phyloP scores from a whole-genome alignment of 2,329 filamentous ascomycete genomes.

The Leptographium radiaticola region DNA sequence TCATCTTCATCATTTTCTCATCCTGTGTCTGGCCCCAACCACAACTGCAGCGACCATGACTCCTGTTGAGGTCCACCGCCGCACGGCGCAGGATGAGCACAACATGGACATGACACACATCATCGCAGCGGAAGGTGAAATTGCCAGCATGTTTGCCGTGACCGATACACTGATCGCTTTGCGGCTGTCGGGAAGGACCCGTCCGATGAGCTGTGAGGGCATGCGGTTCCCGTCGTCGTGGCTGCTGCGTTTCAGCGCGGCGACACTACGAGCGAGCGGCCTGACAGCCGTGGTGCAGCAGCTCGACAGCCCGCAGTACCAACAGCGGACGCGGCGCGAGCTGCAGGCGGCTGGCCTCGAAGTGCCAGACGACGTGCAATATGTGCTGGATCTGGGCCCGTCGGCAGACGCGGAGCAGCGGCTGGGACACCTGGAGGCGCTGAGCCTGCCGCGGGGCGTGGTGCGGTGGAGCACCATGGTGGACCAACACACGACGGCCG shows the following conservation, averaged over 20 bases:
- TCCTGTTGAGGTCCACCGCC: background rate
- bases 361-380: slow-evolving; percentile 13
- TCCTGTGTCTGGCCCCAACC: too few species aligned
- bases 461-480: slow-evolving; percentile 9
- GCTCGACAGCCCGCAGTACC: slow-evolving; percentile 9
- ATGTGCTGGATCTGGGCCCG: slow-evolving; percentile 12
- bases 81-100: background rate
- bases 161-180: slow-evolving; percentile 10
- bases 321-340: background rate
- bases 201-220: slow-evolving; percentile 8
- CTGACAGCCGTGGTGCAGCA: slow-evolving; percentile 7
- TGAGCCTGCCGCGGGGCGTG: slow-evolving; percentile 11
- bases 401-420: slow-evolving; percentile 8
- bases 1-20: too few species aligned
- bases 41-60: background rate
- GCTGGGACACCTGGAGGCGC: slow-evolving; percentile 10
- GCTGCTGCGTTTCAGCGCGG: slow-evolving; percentile 9
- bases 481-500: background rate
- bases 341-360: slow-evolving; percentile 1
- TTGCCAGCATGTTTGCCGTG: slow-evolving; percentile 5
- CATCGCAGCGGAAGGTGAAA: slow-evolving; percentile 9
- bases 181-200: background rate
- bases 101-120: slow-evolving; percentile 6
- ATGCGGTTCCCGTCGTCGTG: slow-evolving; percentile 4
- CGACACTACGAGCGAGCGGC: slow-evolving; percentile 7